These are phyloP conservation scores for Carex littledalei DNA, from an alignment of 176 grass and related monocot genomes.

Conservation along the genomic window DNA sequence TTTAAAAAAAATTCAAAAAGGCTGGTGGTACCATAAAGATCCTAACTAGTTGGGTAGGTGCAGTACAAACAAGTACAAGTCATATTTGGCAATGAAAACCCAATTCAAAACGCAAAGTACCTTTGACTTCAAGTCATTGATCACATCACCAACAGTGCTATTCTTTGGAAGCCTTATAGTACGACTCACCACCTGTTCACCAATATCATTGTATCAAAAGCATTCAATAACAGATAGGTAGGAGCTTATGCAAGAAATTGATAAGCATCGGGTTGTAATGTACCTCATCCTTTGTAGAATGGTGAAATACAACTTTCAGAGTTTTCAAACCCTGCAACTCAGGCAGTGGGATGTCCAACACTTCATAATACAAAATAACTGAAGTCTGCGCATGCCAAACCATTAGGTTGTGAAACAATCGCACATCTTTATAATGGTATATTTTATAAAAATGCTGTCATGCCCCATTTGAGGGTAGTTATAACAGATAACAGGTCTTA, in stretches of 20 bases:
- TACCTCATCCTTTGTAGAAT: slow-evolving; percentile 91
- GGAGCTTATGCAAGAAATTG: slow-evolving; percentile 21
- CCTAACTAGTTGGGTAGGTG: too few species aligned
- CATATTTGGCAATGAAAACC: too few species aligned
- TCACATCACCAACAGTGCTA: slow-evolving; percentile 83
- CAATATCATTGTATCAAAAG: slow-evolving; percentile 11
- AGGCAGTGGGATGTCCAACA: slow-evolving; percentile 83
- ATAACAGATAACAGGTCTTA: background rate
- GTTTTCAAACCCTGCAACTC: slow-evolving; percentile 92
- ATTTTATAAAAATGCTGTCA: background rate
- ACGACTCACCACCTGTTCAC: slow-evolving; percentile 20
- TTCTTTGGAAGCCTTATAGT: slow-evolving; percentile 64
- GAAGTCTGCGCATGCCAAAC: slow-evolving; percentile 46
- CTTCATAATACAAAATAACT: slow-evolving; percentile 92
- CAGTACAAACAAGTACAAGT: too few species aligned
- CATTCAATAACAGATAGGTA: slow-evolving; percentile 26
- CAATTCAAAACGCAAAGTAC: slow-evolving; percentile 24
- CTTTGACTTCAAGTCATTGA: slow-evolving; percentile 86
- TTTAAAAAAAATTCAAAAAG: too few species aligned
- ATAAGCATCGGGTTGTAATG: slow-evolving; percentile 13
- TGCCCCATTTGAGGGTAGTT: background rate
- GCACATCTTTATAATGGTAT: too few species aligned
- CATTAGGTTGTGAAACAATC: background rate
- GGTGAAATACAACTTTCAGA: slow-evolving; percentile 93
- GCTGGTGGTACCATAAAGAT: slow-evolving; percentile 20